Evolutionary conservation across 257 asterid species (phyloP), one percentile per base, ranked within the genome.

Genomic region (Jasminum sambac): DNA sequence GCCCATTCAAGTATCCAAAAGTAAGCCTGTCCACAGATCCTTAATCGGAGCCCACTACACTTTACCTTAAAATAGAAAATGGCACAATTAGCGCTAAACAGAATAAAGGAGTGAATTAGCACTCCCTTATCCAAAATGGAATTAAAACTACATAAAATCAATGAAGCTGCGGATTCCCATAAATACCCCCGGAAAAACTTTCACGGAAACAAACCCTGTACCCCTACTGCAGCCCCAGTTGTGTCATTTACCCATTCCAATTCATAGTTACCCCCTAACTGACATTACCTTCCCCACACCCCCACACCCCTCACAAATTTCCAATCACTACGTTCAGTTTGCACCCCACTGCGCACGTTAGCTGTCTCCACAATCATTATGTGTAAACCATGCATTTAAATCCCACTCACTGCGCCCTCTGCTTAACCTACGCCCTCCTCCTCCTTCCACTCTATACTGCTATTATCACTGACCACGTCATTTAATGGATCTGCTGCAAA

Each of bases 401-500:
- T 68, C 78, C 74, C 24, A n/a, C 16, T 65, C 26, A 61, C 67
- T 24, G 23, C 70, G 9, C 58, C 63, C 68, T 71, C 80, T 68
- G 85, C 84, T 75, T 84, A 83, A 72, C 93, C 85, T 84, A 74
- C 89, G 88, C 90, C 69, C 68, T 66, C 76, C 67, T 52, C 5
- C 14, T 23, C 40, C 39, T 64, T 64, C 72, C 63, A 64, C 82
- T 52, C 84, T 75, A 69, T 77, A 62, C 82, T 74, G 4, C 36
- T 30, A 30, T 30, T 30, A 57, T 71, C 82, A 75, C 75, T 44
- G 68, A 42, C 76, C 76, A 79, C 83, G 81, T 75, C 57, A 72
- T 19, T 82, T 63, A 80, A 78, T 81, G 85, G 87, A 83, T 84
- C 90, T 85, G 82, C 90, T 85, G 82, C 84, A 73, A 73, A 86